Percentiles rank a stretch among this genome's conserved stretches.
These are phyloP conservation scores for Globisporangium solare DNA, from an alignment of 352 stramenopile species.

Conservation along the genomic window DNA sequence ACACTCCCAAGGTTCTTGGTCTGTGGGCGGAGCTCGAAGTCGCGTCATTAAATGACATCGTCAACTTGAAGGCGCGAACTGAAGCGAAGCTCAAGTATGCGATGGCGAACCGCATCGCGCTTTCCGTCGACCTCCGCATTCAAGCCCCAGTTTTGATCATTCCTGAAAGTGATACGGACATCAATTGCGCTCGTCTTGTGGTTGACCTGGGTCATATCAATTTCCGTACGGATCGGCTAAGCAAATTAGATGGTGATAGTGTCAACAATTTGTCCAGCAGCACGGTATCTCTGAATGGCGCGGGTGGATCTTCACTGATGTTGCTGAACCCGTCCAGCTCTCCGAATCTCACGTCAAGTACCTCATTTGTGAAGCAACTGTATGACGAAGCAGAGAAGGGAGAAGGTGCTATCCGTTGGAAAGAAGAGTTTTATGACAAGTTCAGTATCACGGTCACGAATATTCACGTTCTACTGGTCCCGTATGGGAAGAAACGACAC, in stretches of 20 bases:
- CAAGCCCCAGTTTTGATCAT: constrained; percentile 85
- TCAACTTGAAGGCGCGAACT: constrained; percentile 84
- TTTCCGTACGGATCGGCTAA: constrained; percentile 79
- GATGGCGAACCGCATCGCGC: constrained; percentile 80
- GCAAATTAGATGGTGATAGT: constrained; percentile 62
- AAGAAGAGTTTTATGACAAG: constrained; percentile 90
- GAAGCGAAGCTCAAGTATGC: constrained; percentile 88
- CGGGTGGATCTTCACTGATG: constrained; percentile 30
- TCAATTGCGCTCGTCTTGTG: constrained; percentile 70
- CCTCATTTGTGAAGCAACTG: constrained; percentile 81
- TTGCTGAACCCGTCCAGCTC: constrained; percentile 40
- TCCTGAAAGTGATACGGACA: constrained; percentile 74
- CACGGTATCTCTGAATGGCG: constrained; percentile 22
- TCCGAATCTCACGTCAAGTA: constrained; percentile 41
- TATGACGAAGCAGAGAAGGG: constrained; percentile 84
- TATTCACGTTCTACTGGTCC: constrained; percentile 78
- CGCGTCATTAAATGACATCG: constrained; percentile 86
- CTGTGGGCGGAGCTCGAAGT: constrained; percentile 87
- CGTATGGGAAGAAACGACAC: constrained; percentile 44
- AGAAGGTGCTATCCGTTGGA: constrained; percentile 83
- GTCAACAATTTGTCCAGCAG: constrained; percentile 28
- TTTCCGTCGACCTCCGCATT: constrained; percentile 79
- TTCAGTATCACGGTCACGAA: constrained; percentile 82
- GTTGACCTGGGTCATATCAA: constrained; percentile 83
- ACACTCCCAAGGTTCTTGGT: constrained; percentile 70